phyloP scores from a whole-genome alignment of 2,329 filamentous ascomycete species.

The Colletotrichum navitas region DNA sequence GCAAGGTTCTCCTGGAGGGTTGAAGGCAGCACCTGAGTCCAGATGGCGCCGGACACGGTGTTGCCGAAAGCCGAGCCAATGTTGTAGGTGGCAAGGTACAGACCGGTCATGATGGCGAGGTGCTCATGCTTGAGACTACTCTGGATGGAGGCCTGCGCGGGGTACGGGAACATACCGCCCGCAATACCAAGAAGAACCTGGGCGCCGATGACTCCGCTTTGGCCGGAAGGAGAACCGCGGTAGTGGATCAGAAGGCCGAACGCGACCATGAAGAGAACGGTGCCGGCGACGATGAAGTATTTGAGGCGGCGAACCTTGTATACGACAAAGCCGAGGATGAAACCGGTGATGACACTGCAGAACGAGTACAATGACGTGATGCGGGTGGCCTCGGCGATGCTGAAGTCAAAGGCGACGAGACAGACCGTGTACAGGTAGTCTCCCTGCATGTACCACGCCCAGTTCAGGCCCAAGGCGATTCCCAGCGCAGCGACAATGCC shows the following conservation, averaged over 20 bases:
- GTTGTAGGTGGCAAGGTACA: constrained; percentile 74
- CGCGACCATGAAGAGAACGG: constrained; percentile 71
- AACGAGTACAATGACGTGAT: constrained; percentile 71
- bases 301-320: constrained; percentile 71
- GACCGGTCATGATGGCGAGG: constrained; percentile 72
- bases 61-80: constrained; percentile 72
- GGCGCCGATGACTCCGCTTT: constrained; percentile 71
- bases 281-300: constrained; percentile 72
- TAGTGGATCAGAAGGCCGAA: constrained; percentile 74
- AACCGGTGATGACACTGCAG: constrained; percentile 68
- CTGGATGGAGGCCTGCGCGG: constrained; percentile 61
- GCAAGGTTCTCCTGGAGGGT: constrained; percentile 52
- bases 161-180: constrained; percentile 71
- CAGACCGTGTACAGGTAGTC: constrained; percentile 75
- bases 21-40: constrained; percentile 68
- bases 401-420: constrained; percentile 71
- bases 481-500: constrained; percentile 73
- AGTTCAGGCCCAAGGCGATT: constrained; percentile 68
- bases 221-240: constrained; percentile 65
- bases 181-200: constrained; percentile 73
- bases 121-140: constrained; percentile 60
- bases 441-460: constrained; percentile 72
- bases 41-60: constrained; percentile 71
- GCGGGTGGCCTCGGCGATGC: constrained; percentile 67
- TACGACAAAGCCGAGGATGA: constrained; percentile 68